Conservation (phyloP, 306 rosid species). For the Vigna mungo region DNA sequence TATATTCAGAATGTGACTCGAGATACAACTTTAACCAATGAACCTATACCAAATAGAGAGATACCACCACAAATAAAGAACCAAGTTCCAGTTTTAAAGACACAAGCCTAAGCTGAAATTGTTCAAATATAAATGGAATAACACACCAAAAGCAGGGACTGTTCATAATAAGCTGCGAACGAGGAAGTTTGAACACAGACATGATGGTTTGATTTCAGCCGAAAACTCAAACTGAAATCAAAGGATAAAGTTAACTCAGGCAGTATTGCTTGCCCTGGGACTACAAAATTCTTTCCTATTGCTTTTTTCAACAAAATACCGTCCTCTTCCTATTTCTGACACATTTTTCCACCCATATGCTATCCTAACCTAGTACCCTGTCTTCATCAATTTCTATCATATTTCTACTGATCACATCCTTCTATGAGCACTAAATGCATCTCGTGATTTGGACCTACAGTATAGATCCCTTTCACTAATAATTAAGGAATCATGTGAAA, state of each 20-base stretch:
- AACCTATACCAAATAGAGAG: slow-evolving; percentile 9
- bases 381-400: slow-evolving; percentile 12
- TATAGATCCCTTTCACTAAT: not conserved
- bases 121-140: not conserved
- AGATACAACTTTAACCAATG: slow-evolving; percentile 7
- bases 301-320: not conserved
- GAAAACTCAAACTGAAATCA: not conserved
- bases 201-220: slow-evolving; percentile 1
- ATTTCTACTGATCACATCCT: not conserved
- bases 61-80: not conserved
- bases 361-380: not conserved
- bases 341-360: not conserved
- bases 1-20: not conserved
- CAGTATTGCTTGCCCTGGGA: not conserved
- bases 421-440: slow-evolving; percentile 1
- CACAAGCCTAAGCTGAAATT: slow-evolving; percentile 19
- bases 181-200: slow-evolving; percentile 8
- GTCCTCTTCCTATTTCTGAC: not conserved
- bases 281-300: not conserved
- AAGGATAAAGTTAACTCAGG: slow-evolving; percentile 13
- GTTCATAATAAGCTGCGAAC: slow-evolving; percentile 8
- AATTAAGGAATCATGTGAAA: slow-evolving; percentile 18
- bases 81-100: slow-evolving; percentile 12
- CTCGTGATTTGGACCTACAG: slow-evolving; percentile 15
- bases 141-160: not conserved